Evolutionary conservation across 2,329 filamentous ascomycete species (phyloP).

Genomic region (Gliomastix tumulicola): DNA sequence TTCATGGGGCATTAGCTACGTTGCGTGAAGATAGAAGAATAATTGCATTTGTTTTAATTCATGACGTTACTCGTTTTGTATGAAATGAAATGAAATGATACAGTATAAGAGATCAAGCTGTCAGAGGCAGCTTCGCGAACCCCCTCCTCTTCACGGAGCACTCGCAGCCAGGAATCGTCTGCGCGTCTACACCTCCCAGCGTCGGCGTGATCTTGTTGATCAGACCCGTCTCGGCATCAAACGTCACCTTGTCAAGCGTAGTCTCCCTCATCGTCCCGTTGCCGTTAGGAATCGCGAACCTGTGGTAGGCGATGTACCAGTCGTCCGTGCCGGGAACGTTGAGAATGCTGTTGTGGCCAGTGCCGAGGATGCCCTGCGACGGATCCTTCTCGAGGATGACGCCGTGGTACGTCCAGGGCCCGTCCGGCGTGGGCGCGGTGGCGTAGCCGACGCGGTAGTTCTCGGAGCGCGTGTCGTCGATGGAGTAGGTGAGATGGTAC

Average conservation of each 20-base stretch:
- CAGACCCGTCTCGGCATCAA: slow-evolving; percentile 26
- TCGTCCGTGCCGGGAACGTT: slow-evolving; percentile 38
- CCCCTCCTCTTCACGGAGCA: no score
- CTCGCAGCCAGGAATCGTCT: slow-evolving; percentile 2
- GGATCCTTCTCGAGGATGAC: slow-evolving; percentile 34
- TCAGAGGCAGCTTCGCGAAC: no score
- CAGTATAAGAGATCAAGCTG: no score
- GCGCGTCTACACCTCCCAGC: slow-evolving; percentile 16
- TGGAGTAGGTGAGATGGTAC: slow-evolving; percentile 41
- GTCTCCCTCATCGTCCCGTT: slow-evolving; percentile 34
- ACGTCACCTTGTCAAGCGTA: slow-evolving; percentile 30
- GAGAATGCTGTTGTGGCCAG: slow-evolving; percentile 36
- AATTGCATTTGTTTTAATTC: no score
- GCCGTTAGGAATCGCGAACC: slow-evolving; percentile 36
- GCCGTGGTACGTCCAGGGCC: slow-evolving; percentile 37
- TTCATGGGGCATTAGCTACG: no score
- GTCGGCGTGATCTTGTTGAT: slow-evolving; percentile 29
- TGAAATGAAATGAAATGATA: no score
- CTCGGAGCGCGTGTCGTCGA: slow-evolving; percentile 36
- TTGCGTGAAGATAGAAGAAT: no score
- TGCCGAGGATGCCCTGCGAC: slow-evolving; percentile 32
- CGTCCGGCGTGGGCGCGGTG: slow-evolving; percentile 24
- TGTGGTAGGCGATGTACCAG: slow-evolving; percentile 43
- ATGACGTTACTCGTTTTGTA: no score
- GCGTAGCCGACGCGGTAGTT: slow-evolving; percentile 41